Percentiles rank a stretch among this genome's conserved stretches.
Evolutionary conservation across 352 stramenopile species (phyloP).

Genomic region (Detonula confervacea): DNA sequence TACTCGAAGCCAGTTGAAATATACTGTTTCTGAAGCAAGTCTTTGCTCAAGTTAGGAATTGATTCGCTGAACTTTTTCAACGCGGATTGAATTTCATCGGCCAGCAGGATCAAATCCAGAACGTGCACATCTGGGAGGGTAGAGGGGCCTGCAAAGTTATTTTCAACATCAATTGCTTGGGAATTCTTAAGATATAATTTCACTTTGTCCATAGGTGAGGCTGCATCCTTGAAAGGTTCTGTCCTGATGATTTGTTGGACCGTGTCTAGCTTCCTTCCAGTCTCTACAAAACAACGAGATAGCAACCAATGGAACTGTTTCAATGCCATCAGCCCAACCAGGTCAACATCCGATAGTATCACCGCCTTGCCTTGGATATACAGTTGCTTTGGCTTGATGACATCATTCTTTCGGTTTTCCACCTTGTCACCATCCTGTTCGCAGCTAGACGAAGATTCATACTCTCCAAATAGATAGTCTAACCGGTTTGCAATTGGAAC

Average conservation of each 20-base stretch:
- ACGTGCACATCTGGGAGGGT: slow-evolving; percentile 10
- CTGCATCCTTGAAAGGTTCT: background rate
- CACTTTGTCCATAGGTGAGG: slow-evolving; percentile 16
- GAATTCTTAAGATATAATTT: slow-evolving; percentile 4
- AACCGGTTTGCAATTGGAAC: slow-evolving; percentile 23
- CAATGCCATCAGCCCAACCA: slow-evolving; percentile 10
- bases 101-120: slow-evolving; percentile 15
- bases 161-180: background rate
- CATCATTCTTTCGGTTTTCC: background rate
- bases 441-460: slow-evolving; percentile 5
- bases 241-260: slow-evolving; percentile 3
- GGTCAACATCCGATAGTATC: slow-evolving; percentile 5
- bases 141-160: slow-evolving; percentile 5
- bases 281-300: background rate
- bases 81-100: slow-evolving; percentile 10
- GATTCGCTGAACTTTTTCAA: slow-evolving; percentile 19
- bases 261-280: background rate
- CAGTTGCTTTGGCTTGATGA: slow-evolving; percentile 17
- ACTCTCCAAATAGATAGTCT: slow-evolving; percentile 30
- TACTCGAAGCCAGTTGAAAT: slow-evolving; percentile 41
- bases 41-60: slow-evolving; percentile 12
- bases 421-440: background rate
- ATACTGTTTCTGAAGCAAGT: slow-evolving; percentile 29
- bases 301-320: slow-evolving; percentile 28
- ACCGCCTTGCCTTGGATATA: slow-evolving; percentile 12